Percentiles rank a stretch among this genome's conserved stretches.
Evolutionary conservation across 345 rosid genomes (phyloP).

Genomic region (Conringia planisiliqua): DNA sequence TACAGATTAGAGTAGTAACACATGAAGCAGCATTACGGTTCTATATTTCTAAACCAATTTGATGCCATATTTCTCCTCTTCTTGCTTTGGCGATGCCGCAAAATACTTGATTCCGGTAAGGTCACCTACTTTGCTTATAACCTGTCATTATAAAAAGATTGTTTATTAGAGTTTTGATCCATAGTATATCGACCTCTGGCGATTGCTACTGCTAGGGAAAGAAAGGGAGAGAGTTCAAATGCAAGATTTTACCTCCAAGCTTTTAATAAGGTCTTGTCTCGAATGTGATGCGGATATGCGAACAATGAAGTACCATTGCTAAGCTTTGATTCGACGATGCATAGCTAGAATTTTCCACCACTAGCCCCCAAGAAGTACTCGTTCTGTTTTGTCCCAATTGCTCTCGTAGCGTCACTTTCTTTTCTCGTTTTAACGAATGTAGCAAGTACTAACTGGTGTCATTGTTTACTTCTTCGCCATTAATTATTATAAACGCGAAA

Average conservation of each 20-base stretch:
- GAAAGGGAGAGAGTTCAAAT: not conserved
- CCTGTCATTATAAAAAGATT: not conserved
- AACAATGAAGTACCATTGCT: conserved; percentile 23
- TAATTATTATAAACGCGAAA: too few species aligned
- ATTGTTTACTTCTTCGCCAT: too few species aligned
- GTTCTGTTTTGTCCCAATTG: too few species aligned
- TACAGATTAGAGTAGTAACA: not conserved
- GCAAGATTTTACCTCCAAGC: not conserved
- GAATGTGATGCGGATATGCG: conserved; percentile 78
- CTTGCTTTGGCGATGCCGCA: not conserved
- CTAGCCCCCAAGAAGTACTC: too few species aligned
- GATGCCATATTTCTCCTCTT: not conserved
- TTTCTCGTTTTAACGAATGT: too few species aligned
- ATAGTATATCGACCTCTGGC: not conserved
- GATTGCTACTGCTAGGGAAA: not conserved
- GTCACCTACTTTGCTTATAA: not conserved
- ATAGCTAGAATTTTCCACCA: too few species aligned
- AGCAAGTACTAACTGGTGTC: too few species aligned
- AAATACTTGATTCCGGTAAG: not conserved
- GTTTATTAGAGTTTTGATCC: not conserved
- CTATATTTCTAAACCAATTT: not conserved
- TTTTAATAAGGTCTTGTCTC: conserved; percentile 47
- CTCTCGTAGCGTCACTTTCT: too few species aligned
- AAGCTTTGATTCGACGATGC: too few species aligned
- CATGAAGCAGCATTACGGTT: not conserved